Evolutionary conservation across 495 filamentous ascomycete species (phyloP).

Genomic region (Neurospora sp.): DNA sequence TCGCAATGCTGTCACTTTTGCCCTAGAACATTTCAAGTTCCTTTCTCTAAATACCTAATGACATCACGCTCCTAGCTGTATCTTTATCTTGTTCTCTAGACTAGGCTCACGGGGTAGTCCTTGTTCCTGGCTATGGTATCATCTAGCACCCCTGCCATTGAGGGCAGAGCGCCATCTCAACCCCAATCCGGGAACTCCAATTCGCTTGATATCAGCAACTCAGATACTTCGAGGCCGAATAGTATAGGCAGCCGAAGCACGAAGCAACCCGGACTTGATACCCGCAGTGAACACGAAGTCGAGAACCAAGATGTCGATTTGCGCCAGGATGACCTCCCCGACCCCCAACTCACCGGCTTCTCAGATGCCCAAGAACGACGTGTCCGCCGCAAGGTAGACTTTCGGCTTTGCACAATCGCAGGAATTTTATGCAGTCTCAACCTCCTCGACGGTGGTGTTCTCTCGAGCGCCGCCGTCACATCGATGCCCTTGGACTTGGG

Average conservation of each 20-base stretch:
- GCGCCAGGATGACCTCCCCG: not conserved
- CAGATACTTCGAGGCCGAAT: not conserved
- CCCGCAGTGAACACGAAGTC: not conserved
- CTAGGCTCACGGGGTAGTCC: not conserved
- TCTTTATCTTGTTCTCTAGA: not conserved
- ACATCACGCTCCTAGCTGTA: not conserved
- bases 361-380: constrained; percentile 13
- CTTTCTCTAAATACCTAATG: not conserved
- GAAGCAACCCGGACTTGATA: not conserved
- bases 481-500: constrained; percentile 59
- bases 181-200: not conserved
- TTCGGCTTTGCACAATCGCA: constrained; percentile 66
- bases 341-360: not conserved
- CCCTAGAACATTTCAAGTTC: not conserved
- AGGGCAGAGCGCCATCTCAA: not conserved
- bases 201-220: not conserved
- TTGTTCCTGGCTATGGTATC: not conserved
- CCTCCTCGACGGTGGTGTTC: constrained; percentile 64
- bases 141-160: not conserved
- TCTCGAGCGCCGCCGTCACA: constrained; percentile 67
- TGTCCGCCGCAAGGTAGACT: constrained; percentile 56
- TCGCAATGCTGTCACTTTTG: not conserved
- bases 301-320: not conserved
- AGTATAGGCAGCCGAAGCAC: not conserved
- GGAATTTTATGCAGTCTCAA: constrained; percentile 64